These are phyloP conservation scores for Blastobotrys niveus DNA, from an alignment of 1,139 yeast genomes.

Conservation along the genomic window DNA sequence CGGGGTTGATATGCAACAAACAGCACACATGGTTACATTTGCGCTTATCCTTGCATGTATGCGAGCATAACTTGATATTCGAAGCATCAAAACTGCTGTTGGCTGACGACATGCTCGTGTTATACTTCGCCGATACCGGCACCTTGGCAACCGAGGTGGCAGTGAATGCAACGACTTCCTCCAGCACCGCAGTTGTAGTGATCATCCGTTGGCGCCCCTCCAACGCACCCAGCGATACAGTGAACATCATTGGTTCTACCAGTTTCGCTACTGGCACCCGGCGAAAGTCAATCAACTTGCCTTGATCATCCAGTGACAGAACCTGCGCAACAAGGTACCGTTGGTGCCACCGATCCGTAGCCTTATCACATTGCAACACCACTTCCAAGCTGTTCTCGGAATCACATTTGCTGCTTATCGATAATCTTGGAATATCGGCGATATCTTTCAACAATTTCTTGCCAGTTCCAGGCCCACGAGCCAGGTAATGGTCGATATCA, in stretches of 20 bases:
- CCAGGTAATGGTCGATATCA: slow-evolving; percentile 4
- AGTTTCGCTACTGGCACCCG: background rate
- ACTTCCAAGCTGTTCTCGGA: background rate
- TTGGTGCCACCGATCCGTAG: background rate
- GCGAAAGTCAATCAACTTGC: slow-evolving; percentile 1
- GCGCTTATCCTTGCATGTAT: slow-evolving; percentile 2
- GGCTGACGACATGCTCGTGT: background rate
- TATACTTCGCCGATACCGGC: background rate
- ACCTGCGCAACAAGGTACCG: background rate
- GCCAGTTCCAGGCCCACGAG: slow-evolving; percentile 2
- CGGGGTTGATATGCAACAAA: slow-evolving; percentile 4
- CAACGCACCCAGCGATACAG: background rate
- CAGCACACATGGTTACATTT: slow-evolving; percentile 7
- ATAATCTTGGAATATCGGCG: background rate
- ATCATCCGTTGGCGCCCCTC: no score
- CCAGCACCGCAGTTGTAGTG: background rate
- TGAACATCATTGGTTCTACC: background rate
- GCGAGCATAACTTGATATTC: slow-evolving; percentile 4
- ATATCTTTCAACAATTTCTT: slow-evolving; percentile 3
- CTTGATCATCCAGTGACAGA: background rate
- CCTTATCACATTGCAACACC: background rate
- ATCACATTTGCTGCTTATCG: background rate
- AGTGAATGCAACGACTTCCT: background rate
- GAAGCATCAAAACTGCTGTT: background rate
- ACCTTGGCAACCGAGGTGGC: background rate